Percentiles rank a stretch among this genome's conserved stretches.
Evolutionary conservation across 2,329 filamentous ascomycete species (phyloP).

Genomic region (Cladosporium sp.): DNA sequence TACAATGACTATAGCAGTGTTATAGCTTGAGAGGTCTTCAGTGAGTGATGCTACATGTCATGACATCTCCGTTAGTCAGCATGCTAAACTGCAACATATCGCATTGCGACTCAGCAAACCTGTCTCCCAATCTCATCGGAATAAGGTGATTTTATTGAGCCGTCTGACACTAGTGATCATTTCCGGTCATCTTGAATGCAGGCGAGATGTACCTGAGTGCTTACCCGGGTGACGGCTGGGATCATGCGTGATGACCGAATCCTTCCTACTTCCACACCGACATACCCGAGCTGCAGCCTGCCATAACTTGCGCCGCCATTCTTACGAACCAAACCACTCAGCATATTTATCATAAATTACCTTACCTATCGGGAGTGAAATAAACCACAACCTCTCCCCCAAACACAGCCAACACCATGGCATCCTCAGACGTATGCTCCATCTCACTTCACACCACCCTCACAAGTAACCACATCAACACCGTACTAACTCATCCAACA

Average conservation of each 20-base stretch:
- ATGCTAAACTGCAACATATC: not conserved
- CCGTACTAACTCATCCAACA: conserved; percentile 24
- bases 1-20: not conserved
- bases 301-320: not conserved
- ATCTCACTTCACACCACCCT: not conserved
- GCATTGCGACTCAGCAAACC: not conserved
- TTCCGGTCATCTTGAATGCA: not conserved
- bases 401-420: not conserved
- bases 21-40: not conserved
- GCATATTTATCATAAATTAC: not conserved
- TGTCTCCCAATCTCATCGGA: not conserved
- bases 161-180: not conserved
- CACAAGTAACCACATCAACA: not conserved
- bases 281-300: not conserved
- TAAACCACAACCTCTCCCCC: not conserved
- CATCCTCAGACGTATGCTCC: conserved; percentile 14
- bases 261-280: not conserved
- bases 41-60: not conserved
- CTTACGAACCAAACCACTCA: not conserved
- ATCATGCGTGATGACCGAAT: conserved; percentile 1
- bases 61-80: not conserved
- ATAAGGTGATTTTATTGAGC: not conserved
- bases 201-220: not conserved
- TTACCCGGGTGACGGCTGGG: not conserved
- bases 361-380: not conserved